Base-by-base conservation (phyloP, 2,329 filamentous ascomycete genomes). In the Cytospora chrysosperma region DNA sequence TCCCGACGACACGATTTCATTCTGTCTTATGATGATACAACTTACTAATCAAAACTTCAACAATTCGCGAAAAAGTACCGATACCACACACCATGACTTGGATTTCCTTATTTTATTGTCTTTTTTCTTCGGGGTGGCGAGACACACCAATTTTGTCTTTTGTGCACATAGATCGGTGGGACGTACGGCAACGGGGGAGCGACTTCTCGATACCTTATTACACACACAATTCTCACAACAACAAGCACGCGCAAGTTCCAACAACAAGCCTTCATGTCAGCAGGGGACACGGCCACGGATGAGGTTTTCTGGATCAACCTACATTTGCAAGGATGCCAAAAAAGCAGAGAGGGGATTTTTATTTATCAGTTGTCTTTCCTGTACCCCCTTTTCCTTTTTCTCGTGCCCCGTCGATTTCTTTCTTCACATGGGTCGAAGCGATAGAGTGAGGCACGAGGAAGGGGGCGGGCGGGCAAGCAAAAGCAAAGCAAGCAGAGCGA, bases 1-100 rank as follows among this genome's bases (percentile, higher is more conserved):
- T 51, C 63, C 55, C 28, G 63, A 64, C 54, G 63, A 65, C 43
- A 62, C 40, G 63, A 65, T 49, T 65, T 62, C 63, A 52, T 57
- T 58, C 56, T 61, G 54, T 58, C 56, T 49, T 51, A 65, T 54
- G 59, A 65, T 54, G 59, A 62, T 62, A 62, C 50, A 62, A 58
- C 32, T 64, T 64, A 61, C 40, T 60, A 60, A 60, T 60, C 13
- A 64, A 37, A 43, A 32, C 37, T 56, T 65, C 59, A 40, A 49
- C 54, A 49, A 50, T 54, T 32, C 49, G 28, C 37, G 28, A 27
- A 34, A 52, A 40, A 49, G 28, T 50, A 28, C 24, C 13, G 30
- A 12, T 17, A 40, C 61, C 56, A 40, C 12, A 55, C 55, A 47
- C 19, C 30, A 32, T 54, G 63, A 49, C 50, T 56, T 61, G 55